These are phyloP conservation scores for Alternaria panax DNA, from an alignment of 2,329 filamentous ascomycete species.

Conservation along the genomic window DNA sequence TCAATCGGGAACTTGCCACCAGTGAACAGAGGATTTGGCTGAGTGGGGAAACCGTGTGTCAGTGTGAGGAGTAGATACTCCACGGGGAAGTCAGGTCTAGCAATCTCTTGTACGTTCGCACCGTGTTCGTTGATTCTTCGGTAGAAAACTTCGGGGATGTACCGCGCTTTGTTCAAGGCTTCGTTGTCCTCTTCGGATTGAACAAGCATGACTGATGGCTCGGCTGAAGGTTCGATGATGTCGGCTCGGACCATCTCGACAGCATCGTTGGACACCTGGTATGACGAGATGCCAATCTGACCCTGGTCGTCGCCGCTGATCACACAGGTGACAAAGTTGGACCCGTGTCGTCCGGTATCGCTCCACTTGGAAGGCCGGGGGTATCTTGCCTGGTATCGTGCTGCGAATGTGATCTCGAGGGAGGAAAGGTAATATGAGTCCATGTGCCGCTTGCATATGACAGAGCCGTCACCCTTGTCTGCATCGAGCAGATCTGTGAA, in stretches of 20 bases:
- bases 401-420: conserved; percentile 87
- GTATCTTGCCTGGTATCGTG: conserved; percentile 84
- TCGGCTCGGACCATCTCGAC: conserved; percentile 97
- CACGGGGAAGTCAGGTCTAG: conserved; percentile 93
- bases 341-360: conserved; percentile 90
- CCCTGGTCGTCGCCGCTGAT: conserved; percentile 91
- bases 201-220: conserved; percentile 92
- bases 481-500: conserved; percentile 91
- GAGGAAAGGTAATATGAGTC: conserved; percentile 96
- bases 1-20: conserved; percentile 81
- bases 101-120: conserved; percentile 94
- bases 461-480: conserved; percentile 80
- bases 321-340: conserved; percentile 96
- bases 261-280: conserved; percentile 93
- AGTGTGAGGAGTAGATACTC: conserved; percentile 96
- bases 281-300: conserved; percentile 86
- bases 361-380: conserved; percentile 96
- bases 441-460: conserved; percentile 92
- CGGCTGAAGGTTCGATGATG: conserved; percentile 92
- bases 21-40: conserved; percentile 78
- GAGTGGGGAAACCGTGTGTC: conserved; percentile 92
- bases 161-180: conserved; percentile 72
- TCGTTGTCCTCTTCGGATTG: conserved; percentile 90
- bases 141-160: conserved; percentile 98
- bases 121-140: conserved; percentile 95